Evolutionary conservation across 768 basidiomycete genomes (phyloP), one percentile per base, ranked within the genome.

Genomic region (Candolleomyces aberdarensis): DNA sequence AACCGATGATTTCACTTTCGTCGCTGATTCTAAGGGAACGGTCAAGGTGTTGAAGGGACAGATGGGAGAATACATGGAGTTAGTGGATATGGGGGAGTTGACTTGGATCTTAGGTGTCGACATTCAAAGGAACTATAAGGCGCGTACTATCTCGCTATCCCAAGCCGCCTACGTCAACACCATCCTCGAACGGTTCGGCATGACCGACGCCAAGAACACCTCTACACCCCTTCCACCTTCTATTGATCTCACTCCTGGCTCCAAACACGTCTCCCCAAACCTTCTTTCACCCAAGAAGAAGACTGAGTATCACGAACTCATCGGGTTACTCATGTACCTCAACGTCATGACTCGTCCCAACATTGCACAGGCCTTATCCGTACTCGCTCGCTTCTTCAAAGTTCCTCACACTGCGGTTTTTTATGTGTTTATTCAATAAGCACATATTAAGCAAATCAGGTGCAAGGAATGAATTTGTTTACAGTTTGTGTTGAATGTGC

Each of bases 51-150:
- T 60, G 5, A 19, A 32, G 11, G 5, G 3, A 26, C 54, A 62
- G 57, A 62, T 62, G 36, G 15, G 31, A 0, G 40, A 57, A 65
- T 19, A 65, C 65, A 20, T 65, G 29, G 32, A 65, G 19, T 63
- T 74, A 0, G 63, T 65, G 15, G 69, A 74, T 51, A 55, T 73
- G 0, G 70, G 73, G 0, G 65, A 69, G 49, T 43, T 69, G n/a
- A 67, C 64, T 44, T 73, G 65, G 64, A 56, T 74, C 0, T 64
- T 76, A 9, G 67, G 73, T 11, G 66, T 75, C 19, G 26, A 64
- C 22, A 60, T 74, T 36, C 60, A 39, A 2, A 62, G 61, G 0
- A 64, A 76, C 43, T 54, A 49, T 2, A 43, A 64, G 1, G 48
- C 56, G 0, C 59, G 60, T 20, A 69, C 66, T 5, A 62, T 75